Conservation (phyloP, 2,329 filamentous ascomycete species). For the Diaporthe sp. region DNA sequence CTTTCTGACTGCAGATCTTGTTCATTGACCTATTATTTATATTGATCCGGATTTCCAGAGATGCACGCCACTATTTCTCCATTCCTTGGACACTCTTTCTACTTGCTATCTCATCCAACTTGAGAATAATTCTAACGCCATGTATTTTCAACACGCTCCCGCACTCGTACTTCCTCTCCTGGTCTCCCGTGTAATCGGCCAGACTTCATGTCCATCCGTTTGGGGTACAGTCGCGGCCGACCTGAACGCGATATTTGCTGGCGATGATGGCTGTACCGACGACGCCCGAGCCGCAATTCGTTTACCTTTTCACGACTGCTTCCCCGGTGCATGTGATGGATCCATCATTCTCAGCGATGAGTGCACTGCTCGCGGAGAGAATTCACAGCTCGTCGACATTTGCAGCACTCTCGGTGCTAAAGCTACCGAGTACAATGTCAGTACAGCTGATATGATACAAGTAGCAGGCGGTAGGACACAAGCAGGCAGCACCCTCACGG, state of each 20-base stretch:
- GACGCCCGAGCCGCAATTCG: conserved; percentile 49
- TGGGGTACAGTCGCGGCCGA: conserved; percentile 33
- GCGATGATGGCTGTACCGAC: conserved; percentile 43
- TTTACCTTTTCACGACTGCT: conserved; percentile 50
- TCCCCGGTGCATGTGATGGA: conserved; percentile 48
- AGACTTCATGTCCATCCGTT: conserved; percentile 15
- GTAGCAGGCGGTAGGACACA: conserved; percentile 48
- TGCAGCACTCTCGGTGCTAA: conserved; percentile 46
- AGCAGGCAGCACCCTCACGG: background rate
- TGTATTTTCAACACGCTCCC: background rate
- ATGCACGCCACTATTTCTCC: too few relatives aligned
- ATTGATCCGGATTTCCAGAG: background rate
- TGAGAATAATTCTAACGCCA: background rate
- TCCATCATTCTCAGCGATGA: conserved; percentile 49
- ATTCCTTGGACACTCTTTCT: background rate
- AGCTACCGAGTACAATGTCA: conserved; percentile 46
- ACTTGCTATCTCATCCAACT: background rate
- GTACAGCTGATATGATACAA: conserved; percentile 49
- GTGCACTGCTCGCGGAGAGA: conserved; percentile 47
- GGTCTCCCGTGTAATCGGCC: background rate
- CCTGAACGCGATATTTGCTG: background rate
- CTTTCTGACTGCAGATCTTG: background rate
- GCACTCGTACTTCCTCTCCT: background rate
- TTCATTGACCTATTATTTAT: background rate
- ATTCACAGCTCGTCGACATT: conserved; percentile 46